Evolutionary conservation across 305 asterid species (phyloP).

Genomic region (Fraxinus albicans): DNA sequence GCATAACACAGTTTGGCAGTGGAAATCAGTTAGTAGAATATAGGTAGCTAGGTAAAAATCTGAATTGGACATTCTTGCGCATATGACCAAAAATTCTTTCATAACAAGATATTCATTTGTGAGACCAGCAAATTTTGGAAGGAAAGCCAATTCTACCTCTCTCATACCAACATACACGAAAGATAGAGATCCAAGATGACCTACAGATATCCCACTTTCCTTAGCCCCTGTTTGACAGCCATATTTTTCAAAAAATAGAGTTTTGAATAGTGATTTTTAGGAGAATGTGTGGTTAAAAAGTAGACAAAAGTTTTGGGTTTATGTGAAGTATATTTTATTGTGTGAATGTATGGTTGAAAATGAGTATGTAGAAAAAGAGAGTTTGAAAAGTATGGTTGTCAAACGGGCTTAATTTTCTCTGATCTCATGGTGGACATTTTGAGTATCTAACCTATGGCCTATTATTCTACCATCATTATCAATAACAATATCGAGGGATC

Average conservation of each 20-base stretch:
- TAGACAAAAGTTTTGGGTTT: not conserved
- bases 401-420: not conserved
- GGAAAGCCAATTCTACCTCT: not conserved
- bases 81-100: not conserved
- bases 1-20: not conserved
- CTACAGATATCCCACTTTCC: not conserved
- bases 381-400: not conserved
- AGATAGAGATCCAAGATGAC: slow-evolving; percentile 2
- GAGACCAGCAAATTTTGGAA: not conserved
- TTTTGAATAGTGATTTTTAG: not conserved
- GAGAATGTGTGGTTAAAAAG: not conserved
- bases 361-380: not conserved
- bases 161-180: not conserved
- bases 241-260: not conserved
- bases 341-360: not conserved
- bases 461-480: not conserved
- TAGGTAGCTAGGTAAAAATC: not conserved
- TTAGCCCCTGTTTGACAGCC: not conserved
- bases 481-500: not conserved
- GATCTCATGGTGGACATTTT: not conserved
- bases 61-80: not conserved
- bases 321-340: not conserved
- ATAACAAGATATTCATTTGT: not conserved
- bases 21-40: not conserved
- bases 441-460: not conserved